phyloP scores from a whole-genome alignment of 495 filamentous ascomycete species.

The Hyphodiscus hymeniophilus region DNA sequence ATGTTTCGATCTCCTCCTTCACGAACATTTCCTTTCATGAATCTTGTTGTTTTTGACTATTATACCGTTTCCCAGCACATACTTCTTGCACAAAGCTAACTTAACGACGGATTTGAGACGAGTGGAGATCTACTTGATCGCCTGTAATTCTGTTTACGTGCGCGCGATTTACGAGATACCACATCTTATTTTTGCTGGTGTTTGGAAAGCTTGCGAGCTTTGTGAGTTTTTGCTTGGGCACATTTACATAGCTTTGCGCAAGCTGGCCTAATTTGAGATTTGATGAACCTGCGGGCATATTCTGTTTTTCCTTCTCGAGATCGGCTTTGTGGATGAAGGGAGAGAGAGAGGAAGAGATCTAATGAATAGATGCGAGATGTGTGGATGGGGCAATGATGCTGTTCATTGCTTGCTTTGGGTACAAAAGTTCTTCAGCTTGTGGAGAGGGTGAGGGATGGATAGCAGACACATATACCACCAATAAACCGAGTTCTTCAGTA shows the following conservation, averaged over 20 bases:
- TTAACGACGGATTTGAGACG: background rate
- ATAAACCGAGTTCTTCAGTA: too few species aligned
- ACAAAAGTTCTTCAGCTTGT: too few species aligned
- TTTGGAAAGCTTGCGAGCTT: background rate
- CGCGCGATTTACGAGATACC: constrained; percentile 4
- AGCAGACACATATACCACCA: too few species aligned
- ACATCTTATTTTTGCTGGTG: background rate
- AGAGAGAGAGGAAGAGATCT: too few species aligned
- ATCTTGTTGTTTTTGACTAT: background rate
- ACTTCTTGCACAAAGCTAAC: background rate
- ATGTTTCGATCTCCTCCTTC: background rate
- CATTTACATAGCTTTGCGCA: background rate
- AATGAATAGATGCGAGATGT: too few species aligned
- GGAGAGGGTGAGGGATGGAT: too few species aligned
- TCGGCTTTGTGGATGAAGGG: too few species aligned
- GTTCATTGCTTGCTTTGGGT: too few species aligned
- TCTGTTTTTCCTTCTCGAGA: background rate
- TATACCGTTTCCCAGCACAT: background rate
- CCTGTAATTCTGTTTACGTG: background rate
- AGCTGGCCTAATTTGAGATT: background rate
- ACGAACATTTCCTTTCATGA: background rate
- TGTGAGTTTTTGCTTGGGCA: background rate
- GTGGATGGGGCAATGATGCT: too few species aligned
- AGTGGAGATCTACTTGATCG: background rate
- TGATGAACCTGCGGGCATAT: background rate